phyloP scores from a whole-genome alignment of 768 basidiomycete genomes.

The Chlorophyllum brunneum region DNA sequence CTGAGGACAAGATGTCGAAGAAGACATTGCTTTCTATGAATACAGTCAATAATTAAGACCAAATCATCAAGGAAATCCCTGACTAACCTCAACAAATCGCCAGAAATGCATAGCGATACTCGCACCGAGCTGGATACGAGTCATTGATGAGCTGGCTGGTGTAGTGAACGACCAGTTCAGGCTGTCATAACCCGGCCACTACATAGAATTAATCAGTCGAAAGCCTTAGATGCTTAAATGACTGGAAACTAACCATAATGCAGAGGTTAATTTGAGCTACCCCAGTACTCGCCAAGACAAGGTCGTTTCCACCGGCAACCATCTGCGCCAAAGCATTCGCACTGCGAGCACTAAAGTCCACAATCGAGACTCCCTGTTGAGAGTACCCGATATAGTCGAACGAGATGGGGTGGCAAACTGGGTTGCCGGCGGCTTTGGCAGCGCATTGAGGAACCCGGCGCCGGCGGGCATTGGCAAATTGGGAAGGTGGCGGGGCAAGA shows the following conservation, averaged over 20 bases:
- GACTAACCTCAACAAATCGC: constrained; percentile 12
- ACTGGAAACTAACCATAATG: constrained; percentile 11
- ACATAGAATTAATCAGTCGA: background rate
- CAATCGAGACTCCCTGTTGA: constrained; percentile 10
- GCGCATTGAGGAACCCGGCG: constrained; percentile 9
- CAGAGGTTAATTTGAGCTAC: constrained; percentile 10
- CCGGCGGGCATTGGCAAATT: constrained; percentile 4
- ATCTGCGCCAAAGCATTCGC: constrained; percentile 10
- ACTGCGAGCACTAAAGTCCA: constrained; percentile 8
- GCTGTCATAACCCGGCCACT: constrained; percentile 16
- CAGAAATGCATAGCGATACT: constrained; percentile 26
- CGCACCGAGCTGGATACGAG: constrained; percentile 38
- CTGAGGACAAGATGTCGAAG: constrained; percentile 4
- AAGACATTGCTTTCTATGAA: constrained; percentile 1
- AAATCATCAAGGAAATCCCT: background rate
- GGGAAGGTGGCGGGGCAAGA: constrained; percentile 2
- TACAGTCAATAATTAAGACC: background rate
- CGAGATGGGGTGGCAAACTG: background rate
- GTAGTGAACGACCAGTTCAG: constrained; percentile 9
- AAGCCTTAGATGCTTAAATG: background rate
- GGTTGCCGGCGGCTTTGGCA: background rate
- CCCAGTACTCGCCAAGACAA: constrained; percentile 8
- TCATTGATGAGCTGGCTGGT: constrained; percentile 25
- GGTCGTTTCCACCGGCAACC: constrained; percentile 14
- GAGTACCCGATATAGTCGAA: constrained; percentile 13